phyloP scores from a whole-genome alignment of 306 rosid genomes.

The Rosa persica region DNA sequence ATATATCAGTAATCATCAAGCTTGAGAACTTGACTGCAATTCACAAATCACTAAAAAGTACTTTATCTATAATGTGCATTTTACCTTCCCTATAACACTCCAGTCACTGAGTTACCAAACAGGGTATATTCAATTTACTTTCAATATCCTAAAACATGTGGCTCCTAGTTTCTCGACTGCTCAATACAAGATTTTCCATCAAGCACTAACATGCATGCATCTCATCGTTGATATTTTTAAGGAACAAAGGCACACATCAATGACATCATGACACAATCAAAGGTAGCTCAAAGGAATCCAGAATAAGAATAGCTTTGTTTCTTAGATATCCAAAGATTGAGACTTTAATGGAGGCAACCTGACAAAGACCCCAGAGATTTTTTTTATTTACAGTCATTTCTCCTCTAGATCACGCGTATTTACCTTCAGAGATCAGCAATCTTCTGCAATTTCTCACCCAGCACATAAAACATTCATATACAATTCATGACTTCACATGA shows the following conservation, averaged over 20 bases:
- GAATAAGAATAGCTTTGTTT: background rate
- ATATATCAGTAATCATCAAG: no score
- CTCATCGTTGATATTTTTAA: no score
- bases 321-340: background rate
- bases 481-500: background rate
- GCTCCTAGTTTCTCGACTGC: no score
- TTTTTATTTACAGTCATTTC: background rate
- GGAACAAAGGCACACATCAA: no score
- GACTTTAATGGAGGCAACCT: background rate
- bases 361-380: background rate
- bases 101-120: no score
- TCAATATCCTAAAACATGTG: no score
- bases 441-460: background rate
- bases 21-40: background rate
- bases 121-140: no score
- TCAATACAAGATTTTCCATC: no score
- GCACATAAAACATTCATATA: background rate
- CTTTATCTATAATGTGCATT: background rate
- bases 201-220: no score
- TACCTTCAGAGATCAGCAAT: background rate
- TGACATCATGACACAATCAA: background rate
- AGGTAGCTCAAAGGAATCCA: background rate
- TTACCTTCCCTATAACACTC: no score
- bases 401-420: background rate
- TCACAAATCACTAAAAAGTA: background rate